phyloP scores from a whole-genome alignment of 2,329 filamentous ascomycete species.

The Cytospora mali region DNA sequence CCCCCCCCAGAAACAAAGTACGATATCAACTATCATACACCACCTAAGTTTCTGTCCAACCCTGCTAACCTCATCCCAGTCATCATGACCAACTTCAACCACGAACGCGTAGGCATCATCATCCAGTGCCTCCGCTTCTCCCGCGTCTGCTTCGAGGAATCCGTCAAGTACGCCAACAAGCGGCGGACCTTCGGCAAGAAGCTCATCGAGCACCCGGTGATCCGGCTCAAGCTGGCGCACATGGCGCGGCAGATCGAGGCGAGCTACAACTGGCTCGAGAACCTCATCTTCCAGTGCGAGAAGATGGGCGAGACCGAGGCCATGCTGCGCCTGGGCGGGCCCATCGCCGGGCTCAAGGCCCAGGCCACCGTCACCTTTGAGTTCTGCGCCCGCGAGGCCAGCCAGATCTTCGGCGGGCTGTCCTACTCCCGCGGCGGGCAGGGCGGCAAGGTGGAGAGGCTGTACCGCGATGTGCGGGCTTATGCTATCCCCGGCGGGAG shows the following conservation, averaged over 20 bases:
- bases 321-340: constrained; percentile 92
- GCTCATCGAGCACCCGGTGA: constrained; percentile 94
- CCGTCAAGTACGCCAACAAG: constrained; percentile 96
- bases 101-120: constrained; percentile 97
- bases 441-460: constrained; percentile 89
- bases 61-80: constrained; percentile 49
- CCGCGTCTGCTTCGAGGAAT: constrained; percentile 96
- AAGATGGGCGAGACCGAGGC: constrained; percentile 93
- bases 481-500: constrained; percentile 91
- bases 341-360: constrained; percentile 91
- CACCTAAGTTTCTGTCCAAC: neutral
- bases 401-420: constrained; percentile 95
- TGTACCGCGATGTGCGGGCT: constrained; percentile 93
- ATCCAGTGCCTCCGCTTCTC: constrained; percentile 96
- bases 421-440: constrained; percentile 92
- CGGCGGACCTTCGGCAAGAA: constrained; percentile 95
- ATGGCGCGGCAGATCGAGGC: constrained; percentile 99
- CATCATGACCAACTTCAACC: constrained; percentile 99
- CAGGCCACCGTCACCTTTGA: constrained; percentile 94
- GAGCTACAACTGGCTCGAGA: constrained; percentile 96
- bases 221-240: constrained; percentile 94
- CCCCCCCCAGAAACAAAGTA: too few species aligned
- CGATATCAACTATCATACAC: neutral
- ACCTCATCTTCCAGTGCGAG: constrained; percentile 88
- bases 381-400: constrained; percentile 94